Evolutionary conservation across 1,284 basidiomycete species (phyloP), one percentile per base, ranked within the genome.

Genomic region (Ustilago esculenta): DNA sequence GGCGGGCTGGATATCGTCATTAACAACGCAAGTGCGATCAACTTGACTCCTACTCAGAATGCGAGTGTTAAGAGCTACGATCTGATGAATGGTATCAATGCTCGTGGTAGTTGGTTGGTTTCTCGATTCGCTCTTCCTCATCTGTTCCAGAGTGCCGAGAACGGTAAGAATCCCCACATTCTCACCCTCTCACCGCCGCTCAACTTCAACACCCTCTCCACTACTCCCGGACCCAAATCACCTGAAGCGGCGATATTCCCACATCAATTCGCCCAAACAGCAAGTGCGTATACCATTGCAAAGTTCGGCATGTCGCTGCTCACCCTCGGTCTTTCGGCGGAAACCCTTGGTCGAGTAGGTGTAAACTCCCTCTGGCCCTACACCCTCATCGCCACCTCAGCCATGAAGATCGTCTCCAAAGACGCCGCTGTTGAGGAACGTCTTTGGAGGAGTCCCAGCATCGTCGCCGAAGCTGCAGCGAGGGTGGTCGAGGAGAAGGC

Each of bases 21-120:
- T 41, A 82, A 82, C 63, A 82, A 82, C 37, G 80, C 77, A 21
- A 36, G 50, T 41, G 81, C 81, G 5, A 82, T 82, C 57, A 76
- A 68, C 12, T 60, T 82, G 55, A 64, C 64, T 0, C 59, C 72
- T 1, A 79, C 79, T 0, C 29, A 55, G 0, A 42, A 59, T 8
- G 63, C 72, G 1, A 63, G 36, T 12, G 67, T 76, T 15, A 82
- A 82, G 57, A 57, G 45, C 11, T 76, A 71, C 30, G 63, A 66
- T 35, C 23, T 66, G 23, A 61, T 68, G 69, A 73, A 74, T 36
- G 25, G 36, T 4, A 81, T 82, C 65, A 82, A 82, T 41, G 43
- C 73, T 2, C 51, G 81, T 0, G 81, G 81, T 0, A 72, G 67
- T 5, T 82, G 64, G 56, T 54, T 82, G n/a, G 77, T 77, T 5